Percentiles rank a stretch among this genome's conserved stretches.
Evolutionary conservation across 495 filamentous ascomycete genomes (phyloP).

Genomic region (Penicillium samsonianum): DNA sequence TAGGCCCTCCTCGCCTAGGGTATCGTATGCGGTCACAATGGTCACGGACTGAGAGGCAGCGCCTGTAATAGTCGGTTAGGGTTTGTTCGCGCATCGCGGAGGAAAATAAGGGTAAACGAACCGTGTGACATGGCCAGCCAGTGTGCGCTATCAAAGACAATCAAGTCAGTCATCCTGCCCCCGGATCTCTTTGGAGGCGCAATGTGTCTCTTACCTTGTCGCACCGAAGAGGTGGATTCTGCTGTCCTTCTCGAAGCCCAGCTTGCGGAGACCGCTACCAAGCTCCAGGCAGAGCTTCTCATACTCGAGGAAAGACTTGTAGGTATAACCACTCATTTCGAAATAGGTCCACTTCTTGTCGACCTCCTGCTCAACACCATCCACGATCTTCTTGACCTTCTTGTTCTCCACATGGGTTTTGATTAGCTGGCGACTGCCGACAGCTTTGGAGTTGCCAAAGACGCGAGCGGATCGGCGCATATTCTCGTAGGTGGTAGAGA

Average conservation of each 20-base stretch:
- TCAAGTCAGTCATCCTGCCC: constrained; percentile 6
- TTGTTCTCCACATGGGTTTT: constrained; percentile 88
- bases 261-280: constrained; percentile 75
- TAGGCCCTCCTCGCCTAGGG: constrained; percentile 89
- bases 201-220: constrained; percentile 59
- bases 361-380: constrained; percentile 84
- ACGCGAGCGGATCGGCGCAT: constrained; percentile 73
- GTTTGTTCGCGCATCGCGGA: background rate
- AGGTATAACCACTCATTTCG: constrained; percentile 86
- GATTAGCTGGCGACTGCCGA: constrained; percentile 79
- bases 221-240: constrained; percentile 87
- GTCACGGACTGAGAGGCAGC: constrained; percentile 89
- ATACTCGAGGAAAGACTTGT: constrained; percentile 85
- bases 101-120: constrained; percentile 22
- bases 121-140: constrained; percentile 79
- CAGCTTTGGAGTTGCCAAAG: constrained; percentile 85
- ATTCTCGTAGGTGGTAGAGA: constrained; percentile 86
- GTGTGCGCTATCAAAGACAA: constrained; percentile 52
- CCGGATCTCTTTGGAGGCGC: background rate
- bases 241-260: constrained; percentile 73
- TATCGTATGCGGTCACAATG: constrained; percentile 97
- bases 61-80: constrained; percentile 23
- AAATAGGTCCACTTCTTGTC: constrained; percentile 97
- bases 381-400: constrained; percentile 94
- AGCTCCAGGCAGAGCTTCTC: constrained; percentile 72